These are phyloP conservation scores for Agrocybe pediades DNA, from an alignment of 768 basidiomycete species.

Conservation along the genomic window DNA sequence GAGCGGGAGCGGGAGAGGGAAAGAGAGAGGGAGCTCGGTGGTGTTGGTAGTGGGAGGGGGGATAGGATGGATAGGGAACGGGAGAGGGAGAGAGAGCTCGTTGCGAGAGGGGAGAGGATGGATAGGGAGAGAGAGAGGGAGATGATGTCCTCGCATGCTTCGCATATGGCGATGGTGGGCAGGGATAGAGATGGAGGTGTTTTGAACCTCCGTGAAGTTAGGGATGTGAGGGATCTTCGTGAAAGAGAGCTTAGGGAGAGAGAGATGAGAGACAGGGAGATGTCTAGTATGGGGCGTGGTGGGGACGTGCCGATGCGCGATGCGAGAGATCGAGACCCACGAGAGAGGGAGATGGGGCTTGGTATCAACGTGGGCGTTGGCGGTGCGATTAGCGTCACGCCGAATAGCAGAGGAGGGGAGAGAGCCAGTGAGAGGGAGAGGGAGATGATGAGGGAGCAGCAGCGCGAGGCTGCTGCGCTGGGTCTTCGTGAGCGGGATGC, in stretches of 20 bases:
- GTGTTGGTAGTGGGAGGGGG: not conserved
- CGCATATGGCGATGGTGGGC: not conserved
- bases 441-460: constrained; percentile 4
- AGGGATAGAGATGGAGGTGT: constrained; percentile 2
- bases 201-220: not conserved
- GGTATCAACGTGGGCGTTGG: not conserved
- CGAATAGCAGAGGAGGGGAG: not conserved
- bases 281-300: not conserved
- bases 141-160: too few relatives aligned
- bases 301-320: not conserved
- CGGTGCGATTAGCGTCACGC: not conserved
- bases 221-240: not conserved
- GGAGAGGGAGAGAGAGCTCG: not conserved
- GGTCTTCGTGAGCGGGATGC: not conserved
- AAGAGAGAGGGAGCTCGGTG: constrained; percentile 5
- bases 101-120: not conserved
- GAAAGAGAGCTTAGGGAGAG: not conserved
- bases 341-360: not conserved
- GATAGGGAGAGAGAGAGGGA: not conserved
- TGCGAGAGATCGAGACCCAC: not conserved
- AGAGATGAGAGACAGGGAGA: constrained; percentile 8
- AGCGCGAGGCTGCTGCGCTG: not conserved
- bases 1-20: constrained; percentile 4
- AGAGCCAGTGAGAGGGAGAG: constrained; percentile 6
- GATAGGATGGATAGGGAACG: not conserved